These are phyloP conservation scores for Irpex rosettiformis DNA, from an alignment of 1,284 basidiomycete genomes.

Conservation along the genomic window DNA sequence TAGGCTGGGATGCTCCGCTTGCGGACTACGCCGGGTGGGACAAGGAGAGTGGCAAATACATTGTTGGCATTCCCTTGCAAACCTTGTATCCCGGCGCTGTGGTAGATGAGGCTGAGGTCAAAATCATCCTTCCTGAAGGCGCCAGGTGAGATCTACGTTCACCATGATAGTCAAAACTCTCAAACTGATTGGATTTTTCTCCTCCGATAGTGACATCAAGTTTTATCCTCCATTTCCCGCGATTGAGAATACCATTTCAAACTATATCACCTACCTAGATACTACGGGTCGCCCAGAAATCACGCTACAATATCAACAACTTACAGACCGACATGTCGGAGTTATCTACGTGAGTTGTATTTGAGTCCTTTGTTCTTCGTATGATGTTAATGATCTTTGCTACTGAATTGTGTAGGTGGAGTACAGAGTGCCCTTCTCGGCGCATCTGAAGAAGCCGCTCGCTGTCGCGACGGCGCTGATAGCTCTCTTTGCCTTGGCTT, in stretches of 20 bases:
- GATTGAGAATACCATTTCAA: conserved; percentile 53
- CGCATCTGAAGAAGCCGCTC: conserved; percentile 82
- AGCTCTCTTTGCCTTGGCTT: conserved; percentile 57
- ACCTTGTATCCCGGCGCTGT: conserved; percentile 80
- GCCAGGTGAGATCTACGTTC: conserved; percentile 65
- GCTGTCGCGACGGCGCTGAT: conserved; percentile 69
- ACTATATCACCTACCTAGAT: conserved; percentile 88
- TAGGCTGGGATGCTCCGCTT: conserved; percentile 90
- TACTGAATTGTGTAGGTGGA: conserved; percentile 56
- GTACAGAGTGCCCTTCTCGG: conserved; percentile 75
- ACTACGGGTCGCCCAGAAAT: conserved; percentile 86
- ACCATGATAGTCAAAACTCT: not conserved
- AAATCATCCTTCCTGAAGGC: conserved; percentile 89
- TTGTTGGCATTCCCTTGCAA: conserved; percentile 85
- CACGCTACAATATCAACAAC: conserved; percentile 66
- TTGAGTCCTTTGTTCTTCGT: conserved; percentile 6
- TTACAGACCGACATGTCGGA: conserved; percentile 79
- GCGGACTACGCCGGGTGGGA: conserved; percentile 70
- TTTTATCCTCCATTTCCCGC: conserved; percentile 79
- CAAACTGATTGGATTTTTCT: not conserved
- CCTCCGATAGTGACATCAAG: conserved; percentile 62
- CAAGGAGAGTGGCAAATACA: conserved; percentile 54
- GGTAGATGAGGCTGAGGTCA: conserved; percentile 77
- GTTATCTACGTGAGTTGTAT: conserved; percentile 62
- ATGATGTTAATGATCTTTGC: not conserved